Percentiles rank a stretch among this genome's conserved stretches.
These are phyloP conservation scores for Eucalyptus polyanthemos DNA, from an alignment of 345 rosid genomes.

Conservation along the genomic window DNA sequence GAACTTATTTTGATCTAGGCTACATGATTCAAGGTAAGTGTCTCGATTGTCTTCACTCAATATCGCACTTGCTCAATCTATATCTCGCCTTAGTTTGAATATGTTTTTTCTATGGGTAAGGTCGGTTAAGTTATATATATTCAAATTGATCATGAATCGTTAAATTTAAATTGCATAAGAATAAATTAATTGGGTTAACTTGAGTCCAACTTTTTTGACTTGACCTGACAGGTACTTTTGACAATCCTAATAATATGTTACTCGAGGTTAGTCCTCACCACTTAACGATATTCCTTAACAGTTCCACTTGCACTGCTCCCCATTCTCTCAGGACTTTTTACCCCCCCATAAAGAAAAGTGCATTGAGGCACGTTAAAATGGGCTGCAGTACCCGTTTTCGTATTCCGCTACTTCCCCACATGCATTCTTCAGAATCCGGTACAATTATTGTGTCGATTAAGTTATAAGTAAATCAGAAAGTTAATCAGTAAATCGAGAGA, in stretches of 20 bases:
- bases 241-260: neutral
- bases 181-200: neutral
- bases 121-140: too few relatives aligned
- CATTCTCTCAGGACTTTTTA: neutral
- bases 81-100: too few relatives aligned
- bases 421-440: neutral
- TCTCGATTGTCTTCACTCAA: accelerated
- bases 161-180: too few relatives aligned
- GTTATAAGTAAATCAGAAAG: neutral
- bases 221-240: neutral
- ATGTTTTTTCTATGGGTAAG: too few relatives aligned
- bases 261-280: neutral
- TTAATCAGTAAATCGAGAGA: neutral
- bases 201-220: too few relatives aligned
- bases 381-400: neutral
- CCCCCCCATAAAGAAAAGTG: neutral
- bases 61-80: too few relatives aligned
- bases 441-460: neutral
- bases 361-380: neutral
- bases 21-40: too few relatives aligned
- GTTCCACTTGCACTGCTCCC: neutral
- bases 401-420: neutral
- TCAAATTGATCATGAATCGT: accelerated
- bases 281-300: neutral
- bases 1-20: too few relatives aligned